A percentile compares a stretch with the other conserved stretches of the same genome.
Evolutionary conservation across 208 protist species (phyloP).

Genomic region (Trypanosoma caninum): DNA sequence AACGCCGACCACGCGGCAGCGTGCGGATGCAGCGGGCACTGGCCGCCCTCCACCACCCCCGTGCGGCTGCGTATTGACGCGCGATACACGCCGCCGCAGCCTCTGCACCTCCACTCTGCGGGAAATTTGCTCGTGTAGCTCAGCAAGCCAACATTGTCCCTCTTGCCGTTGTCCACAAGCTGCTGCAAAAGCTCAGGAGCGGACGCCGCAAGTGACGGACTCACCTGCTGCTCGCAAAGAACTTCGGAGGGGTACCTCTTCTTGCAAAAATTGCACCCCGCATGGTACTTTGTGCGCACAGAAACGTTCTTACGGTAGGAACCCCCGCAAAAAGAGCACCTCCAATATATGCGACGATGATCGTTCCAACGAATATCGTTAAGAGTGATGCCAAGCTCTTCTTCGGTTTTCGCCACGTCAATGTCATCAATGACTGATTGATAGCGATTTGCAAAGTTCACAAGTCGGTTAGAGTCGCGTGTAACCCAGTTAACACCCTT

Average conservation of each 20-base stretch:
- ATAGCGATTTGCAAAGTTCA: constrained; percentile 76
- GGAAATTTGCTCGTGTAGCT: constrained; percentile 65
- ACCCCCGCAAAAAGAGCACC: constrained; percentile 73
- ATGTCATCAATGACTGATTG: constrained; percentile 66
- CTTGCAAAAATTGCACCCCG: constrained; percentile 76
- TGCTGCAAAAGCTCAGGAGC: constrained; percentile 43
- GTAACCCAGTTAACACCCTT: constrained; percentile 86
- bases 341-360: constrained; percentile 83
- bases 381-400: constrained; percentile 72
- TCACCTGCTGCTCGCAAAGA: constrained; percentile 44
- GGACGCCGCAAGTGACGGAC: constrained; percentile 24
- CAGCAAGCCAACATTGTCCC: constrained; percentile 50
- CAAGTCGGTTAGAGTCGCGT: constrained; percentile 79
- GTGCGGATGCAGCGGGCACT: constrained; percentile 56
- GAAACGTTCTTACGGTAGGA: constrained; percentile 78
- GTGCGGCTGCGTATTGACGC: constrained; percentile 75
- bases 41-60: constrained; percentile 56
- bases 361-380: constrained; percentile 83
- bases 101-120: constrained; percentile 68
- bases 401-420: constrained; percentile 72
- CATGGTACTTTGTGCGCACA: constrained; percentile 79
- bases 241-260: constrained; percentile 68
- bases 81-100: constrained; percentile 55
- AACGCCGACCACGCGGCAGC: constrained; percentile 43
- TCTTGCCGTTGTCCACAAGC: constrained; percentile 42